phyloP scores from a whole-genome alignment of 257 asterid genomes.

The Fraxinus anomala region DNA sequence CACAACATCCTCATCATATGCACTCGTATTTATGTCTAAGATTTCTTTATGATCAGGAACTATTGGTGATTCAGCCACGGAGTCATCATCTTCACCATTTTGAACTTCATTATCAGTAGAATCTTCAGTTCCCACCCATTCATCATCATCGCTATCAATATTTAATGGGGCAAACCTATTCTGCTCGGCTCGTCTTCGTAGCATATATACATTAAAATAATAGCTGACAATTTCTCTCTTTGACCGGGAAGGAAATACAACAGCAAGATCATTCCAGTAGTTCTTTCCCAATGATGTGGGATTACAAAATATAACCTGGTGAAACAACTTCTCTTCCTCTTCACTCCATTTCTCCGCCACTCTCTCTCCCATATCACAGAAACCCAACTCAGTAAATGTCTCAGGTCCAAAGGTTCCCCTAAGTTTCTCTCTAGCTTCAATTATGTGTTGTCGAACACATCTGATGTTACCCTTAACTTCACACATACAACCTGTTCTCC shows the following conservation, averaged over 20 bases:
- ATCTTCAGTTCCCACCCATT: constrained; percentile 33
- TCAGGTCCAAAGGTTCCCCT: constrained; percentile 32
- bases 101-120: constrained; percentile 29
- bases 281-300: constrained; percentile 35
- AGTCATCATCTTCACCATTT: constrained; percentile 31
- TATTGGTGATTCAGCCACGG: constrained; percentile 31
- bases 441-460: constrained; percentile 36
- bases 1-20: constrained; percentile 20
- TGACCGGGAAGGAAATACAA: constrained; percentile 38
- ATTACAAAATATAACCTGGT: constrained; percentile 37
- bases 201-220: constrained; percentile 45
- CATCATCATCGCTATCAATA: constrained; percentile 48
- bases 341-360: constrained; percentile 41
- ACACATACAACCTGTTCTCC: constrained; percentile 38
- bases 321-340: constrained; percentile 39
- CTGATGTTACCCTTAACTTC: constrained; percentile 38
- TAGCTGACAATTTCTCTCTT: constrained; percentile 42
- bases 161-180: constrained; percentile 34
- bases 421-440: constrained; percentile 37
- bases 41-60: constrained; percentile 26
- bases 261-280: constrained; percentile 38
- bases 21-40: background rate
- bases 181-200: constrained; percentile 44
- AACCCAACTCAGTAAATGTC: constrained; percentile 37
- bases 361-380: constrained; percentile 42